Base-by-base conservation (phyloP, 345 rosid species). In the Hibiscus tridactylites region DNA sequence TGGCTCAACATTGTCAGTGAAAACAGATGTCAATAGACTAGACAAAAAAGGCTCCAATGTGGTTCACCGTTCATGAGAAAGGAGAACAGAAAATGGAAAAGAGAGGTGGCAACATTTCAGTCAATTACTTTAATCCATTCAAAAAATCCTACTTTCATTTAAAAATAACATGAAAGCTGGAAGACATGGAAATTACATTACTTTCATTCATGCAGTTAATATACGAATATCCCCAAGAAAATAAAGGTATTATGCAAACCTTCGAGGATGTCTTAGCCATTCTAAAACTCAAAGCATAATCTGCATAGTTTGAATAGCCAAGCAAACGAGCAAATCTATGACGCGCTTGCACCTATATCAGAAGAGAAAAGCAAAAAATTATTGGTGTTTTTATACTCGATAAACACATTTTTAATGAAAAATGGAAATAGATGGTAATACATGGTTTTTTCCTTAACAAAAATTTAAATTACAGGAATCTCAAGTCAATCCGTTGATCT, bases 301-400 rank as follows among this genome's bases (percentile, higher is more conserved):
- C 96, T 11, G 97, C 95, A 57, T 85, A 94, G 81, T 86, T 91
- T 73, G 93, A 83, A 86, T 88, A 86, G 73, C 93, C 98, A 79
- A 91, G 87, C 70, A 90, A 76, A 58, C 96, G 83, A 74, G 96
- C 95, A 81, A 86, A 79, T 78, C 85, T 94, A 75, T 91, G 97
- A 75, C 98, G 98, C 63, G 81, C 75, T 59, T 90, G 88, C 52
- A 91, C 95, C 98, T 94, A 76, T 70, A 78, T 70, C 73, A 37
- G 42, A 58, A 35, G 62, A 71, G 26, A 65, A 70, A 33, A 47
- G 42, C 64, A 12, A 17, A 56, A 47, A 7, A 16, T 56, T 16
- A 57, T 37, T 37, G 50, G 71, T 16, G 59, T 42, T 52, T 3
- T 74, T 26, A 63, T 19, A 9, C 63, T 71, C 56, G 39, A 65